Percentiles rank a stretch among this genome's conserved stretches.
These are phyloP conservation scores for Ophiostoma pallidulum DNA, from an alignment of 2,329 filamentous ascomycete species.

Conservation along the genomic window DNA sequence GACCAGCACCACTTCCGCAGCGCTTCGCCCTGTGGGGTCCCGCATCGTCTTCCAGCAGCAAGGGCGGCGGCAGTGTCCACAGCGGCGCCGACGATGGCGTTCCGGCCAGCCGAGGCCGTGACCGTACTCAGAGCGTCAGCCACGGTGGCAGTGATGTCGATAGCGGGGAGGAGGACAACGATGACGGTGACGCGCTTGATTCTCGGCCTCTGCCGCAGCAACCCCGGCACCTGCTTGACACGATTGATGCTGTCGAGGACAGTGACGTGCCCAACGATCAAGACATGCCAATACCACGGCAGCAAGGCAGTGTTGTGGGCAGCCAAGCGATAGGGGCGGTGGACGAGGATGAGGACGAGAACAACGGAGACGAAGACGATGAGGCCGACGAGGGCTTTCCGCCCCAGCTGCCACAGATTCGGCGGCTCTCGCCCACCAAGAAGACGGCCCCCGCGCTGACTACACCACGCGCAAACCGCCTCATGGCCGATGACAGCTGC, in stretches of 20 bases:
- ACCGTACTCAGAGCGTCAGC: not conserved
- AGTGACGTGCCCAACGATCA: conserved; percentile 12
- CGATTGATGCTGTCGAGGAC: conserved; percentile 10
- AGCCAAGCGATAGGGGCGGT: no score
- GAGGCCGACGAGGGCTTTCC: not conserved
- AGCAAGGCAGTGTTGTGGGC: no score
- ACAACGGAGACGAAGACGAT: not conserved
- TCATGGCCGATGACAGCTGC: conserved; percentile 5
- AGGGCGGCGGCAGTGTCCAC: not conserved
- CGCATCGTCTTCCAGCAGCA: not conserved
- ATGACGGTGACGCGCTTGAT: not conserved
- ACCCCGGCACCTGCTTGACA: conserved; percentile 8
- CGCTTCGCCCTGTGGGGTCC: conserved; percentile 7
- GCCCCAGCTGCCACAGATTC: conserved; percentile 7
- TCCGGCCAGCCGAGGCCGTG: not conserved
- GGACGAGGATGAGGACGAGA: not conserved
- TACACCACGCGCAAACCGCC: conserved; percentile 8
- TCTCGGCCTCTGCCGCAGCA: conserved; percentile 6
- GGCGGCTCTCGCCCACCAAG: not conserved
- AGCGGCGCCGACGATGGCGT: not conserved
- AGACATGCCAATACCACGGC: not conserved
- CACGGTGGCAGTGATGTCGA: not conserved
- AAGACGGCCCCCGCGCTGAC: conserved; percentile 1
- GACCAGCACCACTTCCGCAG: conserved; percentile 1
- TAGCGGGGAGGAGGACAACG: not conserved